Evolutionary conservation across 148 eudicot species (phyloP).

Genomic region (Camellia sinensis): DNA sequence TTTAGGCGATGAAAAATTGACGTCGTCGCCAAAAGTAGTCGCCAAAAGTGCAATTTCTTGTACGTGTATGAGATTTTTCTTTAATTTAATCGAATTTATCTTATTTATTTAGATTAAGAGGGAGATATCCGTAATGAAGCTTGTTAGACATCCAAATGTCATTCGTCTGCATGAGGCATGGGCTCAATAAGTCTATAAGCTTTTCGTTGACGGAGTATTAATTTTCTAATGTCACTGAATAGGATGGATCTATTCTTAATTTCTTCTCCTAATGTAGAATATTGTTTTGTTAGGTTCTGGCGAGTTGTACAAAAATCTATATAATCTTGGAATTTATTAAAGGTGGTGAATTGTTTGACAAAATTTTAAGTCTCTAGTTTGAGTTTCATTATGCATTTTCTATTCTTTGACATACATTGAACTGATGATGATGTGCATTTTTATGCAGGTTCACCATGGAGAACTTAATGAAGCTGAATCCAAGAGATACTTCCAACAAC

Average conservation of each 20-base stretch:
- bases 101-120: conserved; percentile 68
- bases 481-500: conserved; percentile 78
- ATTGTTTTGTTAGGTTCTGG: conserved; percentile 59
- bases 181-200: conserved; percentile 5
- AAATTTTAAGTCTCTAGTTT: conserved; percentile 60
- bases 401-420: conserved; percentile 1
- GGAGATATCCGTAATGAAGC: conserved; percentile 94
- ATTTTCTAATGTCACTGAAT: not conserved
- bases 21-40: too few relatives aligned
- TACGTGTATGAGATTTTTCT: not conserved
- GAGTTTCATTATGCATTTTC: not conserved
- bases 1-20: too few relatives aligned
- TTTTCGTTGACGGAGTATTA: not conserved
- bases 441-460: conserved; percentile 71
- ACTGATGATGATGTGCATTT: not conserved
- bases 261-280: conserved; percentile 5
- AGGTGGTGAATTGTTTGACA: conserved; percentile 97
- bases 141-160: conserved; percentile 89
- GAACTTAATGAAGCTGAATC: conserved; percentile 87
- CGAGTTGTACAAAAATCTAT: conserved; percentile 95
- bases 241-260: not conserved
- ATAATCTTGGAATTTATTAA: conserved; percentile 93
- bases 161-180: conserved; percentile 89
- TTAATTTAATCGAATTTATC: not conserved
- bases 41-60: too few relatives aligned